Percentiles rank a stretch among this genome's conserved stretches.
These are phyloP conservation scores for Phytophthora pisi DNA, from an alignment of 352 stramenopile species.

Conservation along the genomic window DNA sequence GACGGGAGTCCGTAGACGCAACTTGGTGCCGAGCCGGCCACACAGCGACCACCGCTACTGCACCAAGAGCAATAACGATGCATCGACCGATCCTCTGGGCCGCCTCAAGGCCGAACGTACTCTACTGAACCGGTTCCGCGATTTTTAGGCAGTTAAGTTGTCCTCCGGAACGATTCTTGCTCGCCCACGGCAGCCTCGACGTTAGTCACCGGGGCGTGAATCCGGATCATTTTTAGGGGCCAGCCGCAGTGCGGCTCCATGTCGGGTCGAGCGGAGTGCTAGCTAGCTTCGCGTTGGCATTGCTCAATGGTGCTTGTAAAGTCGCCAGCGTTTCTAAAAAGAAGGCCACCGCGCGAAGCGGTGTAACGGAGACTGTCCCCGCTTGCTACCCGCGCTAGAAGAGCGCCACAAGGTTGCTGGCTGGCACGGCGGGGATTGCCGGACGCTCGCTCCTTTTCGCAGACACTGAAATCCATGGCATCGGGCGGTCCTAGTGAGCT, in stretches of 20 bases:
- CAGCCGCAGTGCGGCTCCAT: conserved; percentile 9
- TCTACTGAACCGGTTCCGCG: conserved; percentile 44
- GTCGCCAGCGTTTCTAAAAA: conserved; percentile 27
- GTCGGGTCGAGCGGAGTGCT: conserved; percentile 3
- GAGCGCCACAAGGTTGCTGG: conserved; percentile 9
- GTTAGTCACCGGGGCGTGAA: conserved; percentile 25
- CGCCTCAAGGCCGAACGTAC: conserved; percentile 39
- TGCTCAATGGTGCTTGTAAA: conserved; percentile 15
- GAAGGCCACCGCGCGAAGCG: conserved; percentile 8
- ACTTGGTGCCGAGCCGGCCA: conserved; percentile 19
- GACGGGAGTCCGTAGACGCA: conserved; percentile 14
- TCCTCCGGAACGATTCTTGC: conserved; percentile 39
- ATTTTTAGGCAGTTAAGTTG: conserved; percentile 42
- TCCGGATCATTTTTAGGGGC: conserved; percentile 11
- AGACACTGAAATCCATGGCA: conserved; percentile 9
- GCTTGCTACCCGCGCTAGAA: conserved; percentile 7
- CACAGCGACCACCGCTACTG: conserved; percentile 26
- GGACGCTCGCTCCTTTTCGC: conserved; percentile 9
- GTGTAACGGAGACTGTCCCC: conserved; percentile 34
- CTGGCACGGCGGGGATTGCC: background rate
- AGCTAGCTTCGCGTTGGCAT: background rate
- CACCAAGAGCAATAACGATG: conserved; percentile 44
- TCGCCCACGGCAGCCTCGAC: conserved; percentile 11
- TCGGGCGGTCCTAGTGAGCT: background rate
- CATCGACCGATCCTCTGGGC: conserved; percentile 26